Percentiles rank a stretch among this genome's conserved stretches.
phyloP scores from a whole-genome alignment of 768 basidiomycete genomes.

The Cystobasidium tubakii region DNA sequence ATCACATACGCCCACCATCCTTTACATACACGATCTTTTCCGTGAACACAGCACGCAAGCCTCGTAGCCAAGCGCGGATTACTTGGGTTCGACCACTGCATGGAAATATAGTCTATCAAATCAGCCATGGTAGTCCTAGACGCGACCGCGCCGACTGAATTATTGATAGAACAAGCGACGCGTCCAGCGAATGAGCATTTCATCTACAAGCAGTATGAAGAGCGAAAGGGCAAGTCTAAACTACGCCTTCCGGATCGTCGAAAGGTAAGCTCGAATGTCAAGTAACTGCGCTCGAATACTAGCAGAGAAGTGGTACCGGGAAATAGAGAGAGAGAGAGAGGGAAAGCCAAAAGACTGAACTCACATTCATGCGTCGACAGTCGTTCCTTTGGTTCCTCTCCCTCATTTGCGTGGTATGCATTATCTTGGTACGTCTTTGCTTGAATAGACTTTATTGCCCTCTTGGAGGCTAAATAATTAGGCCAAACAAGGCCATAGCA shows the following conservation, averaged over 20 bases:
- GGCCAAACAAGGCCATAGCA: neutral
- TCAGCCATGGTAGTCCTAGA: neutral
- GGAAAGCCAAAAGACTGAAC: too few relatives aligned
- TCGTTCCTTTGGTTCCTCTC: neutral
- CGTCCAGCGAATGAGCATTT: neutral
- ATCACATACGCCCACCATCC: too few relatives aligned
- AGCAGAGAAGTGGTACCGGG: too few relatives aligned
- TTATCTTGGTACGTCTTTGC: neutral
- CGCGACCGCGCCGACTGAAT: neutral
- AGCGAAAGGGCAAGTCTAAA: neutral
- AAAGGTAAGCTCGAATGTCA: neutral
- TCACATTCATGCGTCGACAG: neutral
- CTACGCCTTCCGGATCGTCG: neutral
- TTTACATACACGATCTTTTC: too few relatives aligned
- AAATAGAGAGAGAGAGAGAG: too few relatives aligned
- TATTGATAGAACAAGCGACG: neutral
- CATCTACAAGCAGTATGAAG: neutral
- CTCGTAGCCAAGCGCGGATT: too few relatives aligned
- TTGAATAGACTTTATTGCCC: neutral
- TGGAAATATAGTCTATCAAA: too few relatives aligned
- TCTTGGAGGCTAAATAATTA: neutral
- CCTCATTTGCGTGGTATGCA: neutral
- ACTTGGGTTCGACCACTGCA: too few relatives aligned
- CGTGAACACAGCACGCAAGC: too few relatives aligned
- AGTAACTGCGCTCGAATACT: too few relatives aligned